phyloP scores from a whole-genome alignment of 495 filamentous ascomycete species.

The Daldinia grandis region DNA sequence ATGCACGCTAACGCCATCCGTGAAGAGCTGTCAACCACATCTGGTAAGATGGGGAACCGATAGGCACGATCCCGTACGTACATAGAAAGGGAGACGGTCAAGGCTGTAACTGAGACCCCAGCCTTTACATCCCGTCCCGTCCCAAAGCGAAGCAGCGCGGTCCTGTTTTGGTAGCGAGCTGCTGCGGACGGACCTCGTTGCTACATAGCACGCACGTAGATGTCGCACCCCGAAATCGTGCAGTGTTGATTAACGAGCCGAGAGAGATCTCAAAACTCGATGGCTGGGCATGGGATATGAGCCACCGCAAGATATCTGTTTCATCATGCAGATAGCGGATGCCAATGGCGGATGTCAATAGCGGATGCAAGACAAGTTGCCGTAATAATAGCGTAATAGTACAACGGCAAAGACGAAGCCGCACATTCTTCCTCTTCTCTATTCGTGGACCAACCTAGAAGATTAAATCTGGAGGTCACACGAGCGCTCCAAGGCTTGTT shows the following conservation, averaged over 20 bases:
- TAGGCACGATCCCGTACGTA: slow-evolving; percentile 24
- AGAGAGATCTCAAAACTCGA: slow-evolving; percentile 20
- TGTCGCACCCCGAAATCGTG: slow-evolving; percentile 33
- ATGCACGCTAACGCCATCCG: slow-evolving; percentile 16
- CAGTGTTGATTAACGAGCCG: slow-evolving; percentile 9
- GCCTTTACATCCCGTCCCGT: slow-evolving; percentile 32
- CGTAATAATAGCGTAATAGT: slow-evolving; percentile 6
- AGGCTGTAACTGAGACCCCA: slow-evolving; percentile 26
- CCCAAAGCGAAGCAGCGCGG: slow-evolving; percentile 9
- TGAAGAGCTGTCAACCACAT: slow-evolving; percentile 23
- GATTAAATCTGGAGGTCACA: neutral
- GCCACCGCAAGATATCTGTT: slow-evolving; percentile 27
- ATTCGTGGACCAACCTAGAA: neutral
- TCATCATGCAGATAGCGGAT: slow-evolving; percentile 20
- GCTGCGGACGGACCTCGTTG: slow-evolving; percentile 33
- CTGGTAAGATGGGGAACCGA: slow-evolving; percentile 23
- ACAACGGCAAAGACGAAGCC: neutral
- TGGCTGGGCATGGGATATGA: slow-evolving; percentile 22
- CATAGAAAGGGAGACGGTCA: slow-evolving; percentile 15
- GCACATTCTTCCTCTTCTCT: neutral
- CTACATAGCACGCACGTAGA: slow-evolving; percentile 21
- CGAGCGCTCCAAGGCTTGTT: neutral
- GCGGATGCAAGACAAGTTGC: neutral
- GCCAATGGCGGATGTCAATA: neutral
- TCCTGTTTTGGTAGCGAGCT: slow-evolving; percentile 28